Percentiles rank a stretch among this genome's conserved stretches.
Conservation (phyloP, 2,329 filamentous ascomycete species). For the Capronia americana region DNA sequence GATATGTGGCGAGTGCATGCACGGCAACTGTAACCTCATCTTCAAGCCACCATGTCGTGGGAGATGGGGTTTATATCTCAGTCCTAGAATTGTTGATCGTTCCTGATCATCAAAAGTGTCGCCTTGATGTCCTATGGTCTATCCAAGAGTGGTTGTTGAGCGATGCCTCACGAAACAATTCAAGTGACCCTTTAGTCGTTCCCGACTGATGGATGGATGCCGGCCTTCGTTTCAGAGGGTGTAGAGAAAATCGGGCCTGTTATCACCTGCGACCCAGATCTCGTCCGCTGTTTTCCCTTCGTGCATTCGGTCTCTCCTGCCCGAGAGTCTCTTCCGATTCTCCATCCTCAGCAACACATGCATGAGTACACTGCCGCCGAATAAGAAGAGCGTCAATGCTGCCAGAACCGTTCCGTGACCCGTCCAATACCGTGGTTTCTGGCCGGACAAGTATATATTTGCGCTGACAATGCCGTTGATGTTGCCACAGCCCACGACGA, state of each 20-base stretch:
- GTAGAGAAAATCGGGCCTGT: background rate
- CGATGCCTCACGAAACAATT: too few relatives aligned
- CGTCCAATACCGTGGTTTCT: constrained; percentile 65
- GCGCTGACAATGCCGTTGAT: constrained; percentile 78
- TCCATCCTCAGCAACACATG: constrained; percentile 5
- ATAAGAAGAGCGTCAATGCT: background rate
- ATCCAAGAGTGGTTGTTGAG: too few relatives aligned
- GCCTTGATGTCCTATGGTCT: too few relatives aligned
- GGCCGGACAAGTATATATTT: constrained; percentile 72
- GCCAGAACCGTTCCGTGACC: background rate
- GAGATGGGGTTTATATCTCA: constrained; percentile 21
- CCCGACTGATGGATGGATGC: too few relatives aligned
- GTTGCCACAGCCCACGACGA: constrained; percentile 92
- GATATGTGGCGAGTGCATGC: constrained; percentile 18
- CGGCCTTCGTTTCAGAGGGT: too few relatives aligned
- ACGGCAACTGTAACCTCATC: constrained; percentile 29
- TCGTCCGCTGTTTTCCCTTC: background rate
- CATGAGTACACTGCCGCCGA: background rate
- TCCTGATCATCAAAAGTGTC: too few relatives aligned
- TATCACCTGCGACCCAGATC: background rate
- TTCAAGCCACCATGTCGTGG: constrained; percentile 28
- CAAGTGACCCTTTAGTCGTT: too few relatives aligned
- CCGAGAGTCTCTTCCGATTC: background rate
- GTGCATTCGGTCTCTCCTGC: background rate
- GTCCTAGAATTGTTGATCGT: too few relatives aligned